A percentile compares a stretch with the other conserved stretches of the same genome.
These are phyloP conservation scores for Pichia sporocuriosa DNA, from an alignment of 805 yeast genomes.

Conservation along the genomic window DNA sequence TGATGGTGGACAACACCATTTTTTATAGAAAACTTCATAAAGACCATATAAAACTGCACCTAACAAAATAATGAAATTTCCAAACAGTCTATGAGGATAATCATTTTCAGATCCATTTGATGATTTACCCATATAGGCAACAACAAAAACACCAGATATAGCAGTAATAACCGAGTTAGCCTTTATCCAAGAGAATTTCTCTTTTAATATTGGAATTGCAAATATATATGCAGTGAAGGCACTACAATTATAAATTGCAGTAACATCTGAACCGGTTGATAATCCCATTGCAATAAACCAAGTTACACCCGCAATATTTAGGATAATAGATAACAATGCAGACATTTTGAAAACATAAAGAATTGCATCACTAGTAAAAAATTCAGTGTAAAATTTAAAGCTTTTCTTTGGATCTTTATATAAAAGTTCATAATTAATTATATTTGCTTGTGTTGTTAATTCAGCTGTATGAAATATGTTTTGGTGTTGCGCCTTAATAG, in stretches of 20 bases:
- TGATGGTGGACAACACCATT: constrained; percentile 65
- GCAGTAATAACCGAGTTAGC: constrained; percentile 65
- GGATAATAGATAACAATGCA: constrained; percentile 43
- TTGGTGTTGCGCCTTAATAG: constrained; percentile 37
- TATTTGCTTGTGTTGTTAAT: constrained; percentile 25
- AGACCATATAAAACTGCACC: constrained; percentile 79
- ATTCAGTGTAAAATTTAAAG: constrained; percentile 26
- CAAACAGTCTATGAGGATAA: constrained; percentile 57
- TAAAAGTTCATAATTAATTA: constrained; percentile 23
- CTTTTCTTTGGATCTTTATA: constrained; percentile 27
- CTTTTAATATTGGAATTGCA: constrained; percentile 68
- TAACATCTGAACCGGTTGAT: constrained; percentile 78
- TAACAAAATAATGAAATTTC: constrained; percentile 60
- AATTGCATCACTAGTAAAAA: constrained; percentile 40
- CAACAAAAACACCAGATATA: constrained; percentile 65
- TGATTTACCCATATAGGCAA: constrained; percentile 56
- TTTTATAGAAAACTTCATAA: constrained; percentile 79
- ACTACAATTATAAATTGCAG: constrained; percentile 86
- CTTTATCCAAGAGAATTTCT: constrained; percentile 57
- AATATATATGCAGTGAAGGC: constrained; percentile 85
- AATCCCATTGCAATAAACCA: constrained; percentile 83
- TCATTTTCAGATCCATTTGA: constrained; percentile 12
- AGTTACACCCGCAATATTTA: constrained; percentile 71
- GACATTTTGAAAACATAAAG: constrained; percentile 40
- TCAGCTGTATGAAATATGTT: constrained; percentile 35